phyloP scores from a whole-genome alignment of 1,284 basidiomycete genomes.

The Apiotrichum laibachii region DNA sequence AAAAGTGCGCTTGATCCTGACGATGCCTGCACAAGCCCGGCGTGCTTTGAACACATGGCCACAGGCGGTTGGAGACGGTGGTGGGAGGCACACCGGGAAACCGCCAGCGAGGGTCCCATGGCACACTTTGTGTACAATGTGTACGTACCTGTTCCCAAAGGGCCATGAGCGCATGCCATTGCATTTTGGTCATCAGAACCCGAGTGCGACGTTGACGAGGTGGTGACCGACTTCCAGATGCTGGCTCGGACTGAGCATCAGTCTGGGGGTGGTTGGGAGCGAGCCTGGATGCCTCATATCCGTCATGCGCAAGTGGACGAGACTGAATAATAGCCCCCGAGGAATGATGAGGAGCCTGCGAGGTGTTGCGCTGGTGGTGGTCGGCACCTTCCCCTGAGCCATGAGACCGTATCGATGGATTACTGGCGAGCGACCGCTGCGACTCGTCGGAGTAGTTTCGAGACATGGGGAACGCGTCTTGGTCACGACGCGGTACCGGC shows the following conservation, averaged over 20 bases:
- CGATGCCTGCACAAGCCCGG: too few species aligned
- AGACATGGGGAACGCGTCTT: background rate
- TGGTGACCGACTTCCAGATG: constrained; percentile 1
- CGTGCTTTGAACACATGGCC: too few species aligned
- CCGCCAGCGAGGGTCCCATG: too few species aligned
- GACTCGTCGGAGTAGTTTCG: background rate
- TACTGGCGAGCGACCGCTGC: background rate
- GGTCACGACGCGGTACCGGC: background rate
- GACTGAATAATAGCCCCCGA: too few species aligned
- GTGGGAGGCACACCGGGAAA: too few species aligned
- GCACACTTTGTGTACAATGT: background rate
- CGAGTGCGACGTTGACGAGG: constrained; percentile 24
- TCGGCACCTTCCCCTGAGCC: background rate
- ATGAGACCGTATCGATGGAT: background rate
- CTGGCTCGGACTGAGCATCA: constrained; percentile 2
- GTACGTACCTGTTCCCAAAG: constrained; percentile 26
- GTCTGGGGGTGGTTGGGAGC: background rate
- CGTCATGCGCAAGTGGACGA: background rate
- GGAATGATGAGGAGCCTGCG: too few species aligned
- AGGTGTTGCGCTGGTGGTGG: too few species aligned
- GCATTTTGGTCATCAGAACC: constrained; percentile 30
- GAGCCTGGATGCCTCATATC: background rate
- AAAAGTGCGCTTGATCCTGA: too few species aligned
- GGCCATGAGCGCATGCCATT: constrained; percentile 19
- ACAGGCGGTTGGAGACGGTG: too few species aligned